phyloP scores from a whole-genome alignment of 257 asterid species.

The Solanum chiquidenum region DNA sequence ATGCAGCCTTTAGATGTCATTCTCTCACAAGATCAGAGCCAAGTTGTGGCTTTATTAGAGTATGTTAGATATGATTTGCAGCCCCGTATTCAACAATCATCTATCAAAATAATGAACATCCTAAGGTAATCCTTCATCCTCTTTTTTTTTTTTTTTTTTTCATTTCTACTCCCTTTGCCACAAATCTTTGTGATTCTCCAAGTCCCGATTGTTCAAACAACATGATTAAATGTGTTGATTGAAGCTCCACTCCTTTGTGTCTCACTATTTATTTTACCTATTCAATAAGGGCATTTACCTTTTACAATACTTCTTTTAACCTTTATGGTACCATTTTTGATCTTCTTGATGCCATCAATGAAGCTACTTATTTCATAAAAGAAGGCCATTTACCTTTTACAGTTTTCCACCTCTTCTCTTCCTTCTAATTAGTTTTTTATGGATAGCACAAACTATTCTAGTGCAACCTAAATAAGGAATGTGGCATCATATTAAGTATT shows the following conservation, averaged over 20 bases:
- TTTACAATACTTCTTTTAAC: not conserved
- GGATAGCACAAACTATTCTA: not conserved
- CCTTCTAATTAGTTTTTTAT: not conserved
- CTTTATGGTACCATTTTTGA: not conserved
- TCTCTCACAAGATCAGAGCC: slow-evolving; percentile 85
- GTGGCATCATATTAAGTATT: not conserved
- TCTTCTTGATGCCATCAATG: not conserved
- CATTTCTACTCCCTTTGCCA: not conserved
- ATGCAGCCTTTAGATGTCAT: slow-evolving; percentile 95
- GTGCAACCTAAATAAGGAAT: not conserved
- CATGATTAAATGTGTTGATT: not conserved
- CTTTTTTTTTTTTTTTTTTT: not conserved
- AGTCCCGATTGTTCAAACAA: not conserved
- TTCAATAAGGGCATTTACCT: not conserved
- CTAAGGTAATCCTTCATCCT: slow-evolving; percentile 42
- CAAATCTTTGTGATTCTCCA: not conserved
- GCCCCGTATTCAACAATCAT: slow-evolving; percentile 74
- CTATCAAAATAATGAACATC: slow-evolving; percentile 80
- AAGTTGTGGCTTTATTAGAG: slow-evolving; percentile 71
- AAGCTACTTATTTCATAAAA: not conserved
- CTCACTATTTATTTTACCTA: not conserved
- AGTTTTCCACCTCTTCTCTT: not conserved
- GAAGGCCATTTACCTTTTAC: not conserved
- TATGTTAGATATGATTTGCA: slow-evolving; percentile 83
- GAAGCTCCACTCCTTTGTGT: not conserved